Evolutionary conservation across 345 rosid genomes (phyloP).

Genomic region (Excoecaria agallocha): DNA sequence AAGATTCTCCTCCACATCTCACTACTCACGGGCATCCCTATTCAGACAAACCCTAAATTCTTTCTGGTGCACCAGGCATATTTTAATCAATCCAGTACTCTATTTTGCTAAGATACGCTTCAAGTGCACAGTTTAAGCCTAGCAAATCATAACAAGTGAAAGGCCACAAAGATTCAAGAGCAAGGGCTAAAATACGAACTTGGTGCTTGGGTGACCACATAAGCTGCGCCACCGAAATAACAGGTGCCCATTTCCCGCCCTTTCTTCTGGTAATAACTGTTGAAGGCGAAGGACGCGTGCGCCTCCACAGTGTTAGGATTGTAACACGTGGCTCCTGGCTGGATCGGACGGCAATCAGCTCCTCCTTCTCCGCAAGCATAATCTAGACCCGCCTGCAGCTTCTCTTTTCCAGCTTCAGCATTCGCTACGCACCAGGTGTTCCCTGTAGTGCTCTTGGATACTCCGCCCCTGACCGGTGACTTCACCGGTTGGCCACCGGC

Average conservation of each 20-base stretch:
- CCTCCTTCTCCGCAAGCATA: constrained; percentile 90
- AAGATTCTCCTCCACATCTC: no score
- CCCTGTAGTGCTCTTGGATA: constrained; percentile 33
- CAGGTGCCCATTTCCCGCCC: constrained; percentile 64
- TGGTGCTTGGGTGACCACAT: constrained; percentile 66
- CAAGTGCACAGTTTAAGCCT: not conserved
- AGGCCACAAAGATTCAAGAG: not conserved
- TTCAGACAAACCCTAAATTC: not conserved
- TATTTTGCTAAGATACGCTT: not conserved
- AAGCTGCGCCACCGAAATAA: constrained; percentile 64
- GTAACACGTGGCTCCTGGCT: constrained; percentile 63
- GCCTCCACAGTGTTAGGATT: constrained; percentile 59
- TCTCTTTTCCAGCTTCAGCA: constrained; percentile 32
- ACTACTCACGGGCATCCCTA: constrained; percentile 5
- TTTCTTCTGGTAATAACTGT: constrained; percentile 82
- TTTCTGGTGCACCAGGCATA: no score
- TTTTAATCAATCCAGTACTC: not conserved
- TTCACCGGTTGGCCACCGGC: not conserved
- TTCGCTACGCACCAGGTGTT: constrained; percentile 90
- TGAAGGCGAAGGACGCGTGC: constrained; percentile 87
- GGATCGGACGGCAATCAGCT: constrained; percentile 85
- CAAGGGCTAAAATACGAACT: constrained; percentile 42
- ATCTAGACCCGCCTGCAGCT: constrained; percentile 63
- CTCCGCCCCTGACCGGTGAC: constrained; percentile 11
- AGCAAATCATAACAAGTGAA: not conserved